Percentiles rank a stretch among this genome's conserved stretches.
Evolutionary conservation across 2,329 filamentous ascomycete species (phyloP).

Genomic region (Paracamarosporium sp.): DNA sequence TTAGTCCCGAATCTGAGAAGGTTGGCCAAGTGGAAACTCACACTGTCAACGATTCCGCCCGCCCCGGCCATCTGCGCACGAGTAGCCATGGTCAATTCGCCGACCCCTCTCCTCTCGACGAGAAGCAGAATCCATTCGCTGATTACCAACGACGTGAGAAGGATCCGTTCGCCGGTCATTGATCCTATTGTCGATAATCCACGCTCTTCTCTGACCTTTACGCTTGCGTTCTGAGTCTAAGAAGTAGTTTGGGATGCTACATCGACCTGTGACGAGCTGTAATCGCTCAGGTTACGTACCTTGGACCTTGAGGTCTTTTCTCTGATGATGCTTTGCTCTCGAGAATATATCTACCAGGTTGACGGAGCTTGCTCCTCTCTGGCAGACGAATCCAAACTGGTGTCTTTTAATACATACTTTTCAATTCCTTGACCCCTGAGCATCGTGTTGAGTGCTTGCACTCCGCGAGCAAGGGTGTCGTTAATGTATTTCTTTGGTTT

Average conservation of each 20-base stretch:
- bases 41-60: constrained; percentile 50
- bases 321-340: constrained; percentile 44
- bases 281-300: constrained; percentile 52
- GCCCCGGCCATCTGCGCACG: constrained; percentile 51
- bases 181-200: constrained; percentile 42
- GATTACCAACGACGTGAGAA: constrained; percentile 27
- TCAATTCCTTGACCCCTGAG: constrained; percentile 16
- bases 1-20: constrained; percentile 47
- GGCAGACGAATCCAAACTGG: constrained; percentile 37
- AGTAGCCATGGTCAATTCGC: constrained; percentile 55
- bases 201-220: constrained; percentile 54
- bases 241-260: constrained; percentile 21
- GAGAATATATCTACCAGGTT: constrained; percentile 43
- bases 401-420: constrained; percentile 43
- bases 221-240: constrained; percentile 52
- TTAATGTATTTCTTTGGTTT: constrained; percentile 41
- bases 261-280: constrained; percentile 47
- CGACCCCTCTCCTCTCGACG: constrained; percentile 50
- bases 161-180: constrained; percentile 50
- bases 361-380: constrained; percentile 47
- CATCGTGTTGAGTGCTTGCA: constrained; percentile 15
- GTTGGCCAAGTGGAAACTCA: constrained; percentile 52
- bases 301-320: constrained; percentile 46
- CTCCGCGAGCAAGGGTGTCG: constrained; percentile 5
- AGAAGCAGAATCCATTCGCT: constrained; percentile 44